Evolutionary conservation across 192 early-diverging fungal species (phyloP), one percentile per base, ranked within the genome.

Genomic region (Paraglomus occultum): DNA sequence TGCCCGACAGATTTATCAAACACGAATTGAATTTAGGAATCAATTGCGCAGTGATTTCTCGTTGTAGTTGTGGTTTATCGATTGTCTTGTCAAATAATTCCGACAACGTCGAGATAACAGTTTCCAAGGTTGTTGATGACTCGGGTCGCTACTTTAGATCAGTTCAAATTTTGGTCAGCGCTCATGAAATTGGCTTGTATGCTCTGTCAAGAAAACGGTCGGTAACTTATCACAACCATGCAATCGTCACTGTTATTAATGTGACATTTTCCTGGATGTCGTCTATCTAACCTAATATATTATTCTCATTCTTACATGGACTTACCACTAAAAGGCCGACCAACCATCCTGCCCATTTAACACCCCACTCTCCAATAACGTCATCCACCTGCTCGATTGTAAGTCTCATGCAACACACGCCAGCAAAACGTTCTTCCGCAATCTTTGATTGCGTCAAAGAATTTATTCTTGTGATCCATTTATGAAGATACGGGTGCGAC

Each of bases 391-490:
- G 83, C 47, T 84, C 76, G 14, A 75, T 78, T 5, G 85, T 81
- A 43, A 78, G 64, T 10, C 73, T 72, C 7, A 87, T 75, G 69
- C 84, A 76, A 39, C 68, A 74, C 5, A 87, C 72, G 9, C 74
- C 83, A 14, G 81, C 82, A 74, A 77, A 87, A 10, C 82, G 77
- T 39, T 79, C 82, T 17, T 75, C 69, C 8, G 64, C 64, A n/a
- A 76, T 71, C 54, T 84, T 84, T 0, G 85, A 87, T 20, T 84
- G 77, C 9, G 84, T 67, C 48, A 87, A 60, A 1, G 83, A 76
- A 76, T 82, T 80, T 11, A 87, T 42, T 15, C 85, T 77, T 64
- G 77, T 75, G 15, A 72, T 71, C 85, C 85, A 87, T 62, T 84
- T 87, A 47, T 77, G 80, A 20, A 73, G 74, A 18, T 72, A 70